Evolutionary conservation across 2,329 filamentous ascomycete genomes (phyloP).

Genomic region (Triangularia verruculosa): DNA sequence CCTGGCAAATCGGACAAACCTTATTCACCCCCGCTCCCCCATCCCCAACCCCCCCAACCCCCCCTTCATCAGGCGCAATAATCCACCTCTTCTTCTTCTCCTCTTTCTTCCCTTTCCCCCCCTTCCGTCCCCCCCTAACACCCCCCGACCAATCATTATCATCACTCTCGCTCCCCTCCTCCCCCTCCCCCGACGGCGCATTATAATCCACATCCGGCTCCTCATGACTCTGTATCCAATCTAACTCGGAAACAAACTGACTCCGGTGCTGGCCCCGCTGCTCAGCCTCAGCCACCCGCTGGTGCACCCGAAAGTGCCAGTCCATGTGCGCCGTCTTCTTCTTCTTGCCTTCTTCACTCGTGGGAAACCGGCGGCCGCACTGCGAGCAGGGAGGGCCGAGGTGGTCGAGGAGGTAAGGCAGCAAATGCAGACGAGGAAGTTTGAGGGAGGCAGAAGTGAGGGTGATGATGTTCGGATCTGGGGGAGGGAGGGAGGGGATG

Average conservation of each 20-base stretch:
- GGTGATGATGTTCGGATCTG: neutral
- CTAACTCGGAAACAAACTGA: constrained; percentile 90
- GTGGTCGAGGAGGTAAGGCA: constrained; percentile 73
- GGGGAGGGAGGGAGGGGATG: neutral
- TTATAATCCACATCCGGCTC: constrained; percentile 64
- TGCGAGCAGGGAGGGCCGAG: constrained; percentile 85
- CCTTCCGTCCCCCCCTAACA: constrained; percentile 38
- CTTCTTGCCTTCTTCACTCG: constrained; percentile 72
- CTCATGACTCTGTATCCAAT: constrained; percentile 88
- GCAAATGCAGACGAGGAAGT: constrained; percentile 61
- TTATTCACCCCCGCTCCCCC: constrained; percentile 53
- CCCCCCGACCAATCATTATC: constrained; percentile 31
- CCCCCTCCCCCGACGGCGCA: constrained; percentile 15
- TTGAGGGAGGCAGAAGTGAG: neutral
- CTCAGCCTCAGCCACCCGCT: constrained; percentile 79
- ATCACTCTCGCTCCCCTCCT: neutral
- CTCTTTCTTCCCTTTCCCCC: constrained; percentile 41
- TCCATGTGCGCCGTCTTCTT: constrained; percentile 92
- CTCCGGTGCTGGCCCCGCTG: constrained; percentile 86
- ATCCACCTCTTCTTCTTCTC: constrained; percentile 69
- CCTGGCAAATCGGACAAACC: constrained; percentile 90
- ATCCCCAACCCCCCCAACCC: constrained; percentile 38
- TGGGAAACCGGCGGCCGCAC: constrained; percentile 82
- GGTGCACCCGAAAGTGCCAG: constrained; percentile 96
- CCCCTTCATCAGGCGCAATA: constrained; percentile 75